These are phyloP conservation scores for Spencermartinsiella ligniputridi DNA, from an alignment of 1,139 yeast species.

Conservation along the genomic window DNA sequence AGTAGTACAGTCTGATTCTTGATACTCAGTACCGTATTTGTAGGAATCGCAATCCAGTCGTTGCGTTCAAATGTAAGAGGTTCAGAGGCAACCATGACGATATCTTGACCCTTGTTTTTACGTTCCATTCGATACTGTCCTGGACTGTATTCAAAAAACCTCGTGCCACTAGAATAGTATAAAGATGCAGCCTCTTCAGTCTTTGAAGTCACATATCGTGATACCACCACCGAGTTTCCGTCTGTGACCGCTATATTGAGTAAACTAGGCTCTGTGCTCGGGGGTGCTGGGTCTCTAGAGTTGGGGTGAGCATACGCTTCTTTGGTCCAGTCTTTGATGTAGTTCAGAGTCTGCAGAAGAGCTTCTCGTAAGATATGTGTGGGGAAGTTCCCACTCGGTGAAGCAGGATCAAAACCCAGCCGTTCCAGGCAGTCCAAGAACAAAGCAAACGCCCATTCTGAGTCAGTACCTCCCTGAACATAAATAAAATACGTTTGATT, in stretches of 20 bases:
- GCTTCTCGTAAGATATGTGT: conserved; percentile 65
- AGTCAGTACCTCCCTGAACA: conserved; percentile 92
- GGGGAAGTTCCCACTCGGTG: conserved; percentile 44
- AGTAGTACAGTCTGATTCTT: conserved; percentile 79
- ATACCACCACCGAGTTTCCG: conserved; percentile 82
- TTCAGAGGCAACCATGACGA: conserved; percentile 94
- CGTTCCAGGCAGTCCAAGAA: conserved; percentile 71
- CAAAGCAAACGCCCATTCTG: conserved; percentile 91
- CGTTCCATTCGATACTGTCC: conserved; percentile 88
- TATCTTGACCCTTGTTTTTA: conserved; percentile 85
- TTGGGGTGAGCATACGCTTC: conserved; percentile 33
- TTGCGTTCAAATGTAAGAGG: conserved; percentile 94
- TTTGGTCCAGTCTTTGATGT: conserved; percentile 64
- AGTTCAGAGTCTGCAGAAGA: conserved; percentile 63
- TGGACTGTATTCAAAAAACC: conserved; percentile 83
- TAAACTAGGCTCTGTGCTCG: conserved; percentile 65
- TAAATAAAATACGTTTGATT: conserved; percentile 73
- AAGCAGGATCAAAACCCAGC: conserved; percentile 69
- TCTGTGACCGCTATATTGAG: conserved; percentile 94
- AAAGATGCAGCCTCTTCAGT: conserved; percentile 95
- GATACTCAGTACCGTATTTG: conserved; percentile 82
- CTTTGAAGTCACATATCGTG: conserved; percentile 81
- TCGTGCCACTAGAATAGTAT: conserved; percentile 90
- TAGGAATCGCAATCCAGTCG: conserved; percentile 96
- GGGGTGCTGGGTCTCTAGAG: background rate